Base-by-base conservation (phyloP, 441 rosid genomes). In the Gossypium schwendimanii region DNA sequence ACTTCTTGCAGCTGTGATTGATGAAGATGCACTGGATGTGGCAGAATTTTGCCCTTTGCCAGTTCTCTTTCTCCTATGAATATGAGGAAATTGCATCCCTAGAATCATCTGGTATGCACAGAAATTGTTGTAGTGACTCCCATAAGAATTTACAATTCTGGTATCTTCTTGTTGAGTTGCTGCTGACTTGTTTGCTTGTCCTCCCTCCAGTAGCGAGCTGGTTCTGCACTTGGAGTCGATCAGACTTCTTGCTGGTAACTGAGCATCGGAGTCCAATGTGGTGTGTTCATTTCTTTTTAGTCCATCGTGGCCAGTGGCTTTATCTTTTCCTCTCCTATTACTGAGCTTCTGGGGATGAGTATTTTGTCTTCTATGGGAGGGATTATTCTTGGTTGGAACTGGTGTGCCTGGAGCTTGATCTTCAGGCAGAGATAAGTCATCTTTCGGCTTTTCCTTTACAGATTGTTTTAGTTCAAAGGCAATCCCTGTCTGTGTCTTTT, bases 21-120 rank as follows among this genome's bases (percentile, higher is more conserved):
- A 63, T 18, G 63, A 54, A 64, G 91, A 73, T 73, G 80, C 24
- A 80, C 79, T 79, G 58, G 84, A 71, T 58, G 81, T 61, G 12
- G 76, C 62, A 69, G 78, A 68, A 64, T 18, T 24, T 66, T 81
- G 89, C 55, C 81, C 87, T 58, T 83, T 84, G 23, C 76, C 87
- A 2, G 85, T 84, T 76, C 85, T 85, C 76, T 52, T 85, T 77
- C 84, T 86, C 83, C 80, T 86, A 71, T 63, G 71, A 62, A 76
- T 73, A 15, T 63, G 76, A 4, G 83, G 78, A 69, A 80, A 75
- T 71, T 75, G 75, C 9, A 75, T 66, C 81, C 78, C 72, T 65
- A 75, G 54, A 52, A 49, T 57, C 20, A 63, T 59, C 71, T 85
- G 81, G 81, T 83, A 85, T 73, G 75, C 73, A 36, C 70, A 69